A percentile compares a stretch with the other conserved stretches of the same genome.
Evolutionary conservation across 257 asterid species (phyloP).

Genomic region (Rauvolfia tetraphylla): DNA sequence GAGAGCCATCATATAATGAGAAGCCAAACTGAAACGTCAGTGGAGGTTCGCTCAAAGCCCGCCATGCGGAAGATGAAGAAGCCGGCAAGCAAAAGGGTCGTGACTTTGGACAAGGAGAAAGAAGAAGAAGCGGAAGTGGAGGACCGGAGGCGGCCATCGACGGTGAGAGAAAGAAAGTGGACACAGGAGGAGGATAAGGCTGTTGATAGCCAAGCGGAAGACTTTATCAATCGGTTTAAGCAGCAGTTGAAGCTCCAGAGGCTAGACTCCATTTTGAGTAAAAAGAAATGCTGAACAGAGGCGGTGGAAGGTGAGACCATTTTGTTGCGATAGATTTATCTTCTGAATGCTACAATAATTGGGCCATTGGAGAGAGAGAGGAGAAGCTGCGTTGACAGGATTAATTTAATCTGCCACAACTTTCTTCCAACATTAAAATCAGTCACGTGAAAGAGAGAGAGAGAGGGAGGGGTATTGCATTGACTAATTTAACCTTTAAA

Average conservation of each 20-base stretch:
- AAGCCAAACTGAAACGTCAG: constrained; percentile 22
- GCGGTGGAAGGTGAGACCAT: constrained; percentile 5
- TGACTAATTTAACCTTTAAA: too few species aligned
- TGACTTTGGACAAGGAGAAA: background rate
- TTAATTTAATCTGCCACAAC: too few species aligned
- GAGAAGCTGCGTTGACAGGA: too few species aligned
- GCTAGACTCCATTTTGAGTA: constrained; percentile 46
- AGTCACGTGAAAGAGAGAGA: too few species aligned
- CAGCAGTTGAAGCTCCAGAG: constrained; percentile 70
- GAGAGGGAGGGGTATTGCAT: too few species aligned
- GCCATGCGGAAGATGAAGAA: constrained; percentile 29
- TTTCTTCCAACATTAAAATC: too few species aligned
- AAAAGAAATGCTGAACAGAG: constrained; percentile 38
- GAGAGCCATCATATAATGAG: constrained; percentile 20
- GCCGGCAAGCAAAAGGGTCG: constrained; percentile 47
- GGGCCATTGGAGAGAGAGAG: too few species aligned
- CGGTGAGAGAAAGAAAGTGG: constrained; percentile 29
- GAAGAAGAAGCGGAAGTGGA: constrained; percentile 25
- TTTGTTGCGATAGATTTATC: background rate
- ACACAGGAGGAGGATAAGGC: constrained; percentile 43
- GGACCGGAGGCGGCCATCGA: constrained; percentile 36
- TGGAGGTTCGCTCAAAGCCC: background rate
- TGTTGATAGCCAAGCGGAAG: constrained; percentile 60
- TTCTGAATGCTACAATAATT: too few species aligned
- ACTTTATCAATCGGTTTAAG: constrained; percentile 56